Base-by-base conservation (phyloP, 176 grass and related monocot species). In the Carex pumila region DNA sequence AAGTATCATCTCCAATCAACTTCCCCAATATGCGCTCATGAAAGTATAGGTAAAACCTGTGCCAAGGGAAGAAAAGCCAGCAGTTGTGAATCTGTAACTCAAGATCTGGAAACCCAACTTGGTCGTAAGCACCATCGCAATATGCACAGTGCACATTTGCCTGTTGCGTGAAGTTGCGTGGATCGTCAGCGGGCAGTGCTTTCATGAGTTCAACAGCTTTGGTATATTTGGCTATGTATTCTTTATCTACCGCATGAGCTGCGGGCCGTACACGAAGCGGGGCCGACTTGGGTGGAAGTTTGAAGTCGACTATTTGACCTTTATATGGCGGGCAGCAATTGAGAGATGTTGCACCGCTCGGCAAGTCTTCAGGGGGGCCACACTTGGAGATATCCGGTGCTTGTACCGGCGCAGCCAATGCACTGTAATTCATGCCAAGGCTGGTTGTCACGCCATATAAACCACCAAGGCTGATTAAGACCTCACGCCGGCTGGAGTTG, bases 51-150 rank as follows among this genome's bases (percentile, higher is more conserved):
- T 92, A 97, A 14, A 84, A 82, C 54, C 91, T 87, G 86, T 97
- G 94, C 91, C 91, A 97, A 0, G 94, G 94, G 84, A 93, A 93
- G 84, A 97, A 93, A 61, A 91, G 74, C 94, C 94, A 97, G n/a
- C 52, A 90, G 82, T 41, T 82, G 82, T 93, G 91, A 0, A 93
- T 7, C 66, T 91, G 91, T 58, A 93, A 9, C 18, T 91, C 84
- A 1, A 93, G 12, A 70, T 84, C 59, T 1, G 90, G 90, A 60
- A 93, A 89, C 0, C 89, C 94, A 15, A 82, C 79, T 85, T 93
- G 91, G 8, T 90, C 89, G 30, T 90, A 93, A 7, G 89, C 86
- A 14, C 59, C 89, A 56, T 90, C 67, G 18, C 91, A 93, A 84
- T 88, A 93, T 2, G 91, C 84, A 64, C 91, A 93, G 81, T 97